Conservation (phyloP, 495 filamentous ascomycete species). For the Aspergillus indologenus region DNA sequence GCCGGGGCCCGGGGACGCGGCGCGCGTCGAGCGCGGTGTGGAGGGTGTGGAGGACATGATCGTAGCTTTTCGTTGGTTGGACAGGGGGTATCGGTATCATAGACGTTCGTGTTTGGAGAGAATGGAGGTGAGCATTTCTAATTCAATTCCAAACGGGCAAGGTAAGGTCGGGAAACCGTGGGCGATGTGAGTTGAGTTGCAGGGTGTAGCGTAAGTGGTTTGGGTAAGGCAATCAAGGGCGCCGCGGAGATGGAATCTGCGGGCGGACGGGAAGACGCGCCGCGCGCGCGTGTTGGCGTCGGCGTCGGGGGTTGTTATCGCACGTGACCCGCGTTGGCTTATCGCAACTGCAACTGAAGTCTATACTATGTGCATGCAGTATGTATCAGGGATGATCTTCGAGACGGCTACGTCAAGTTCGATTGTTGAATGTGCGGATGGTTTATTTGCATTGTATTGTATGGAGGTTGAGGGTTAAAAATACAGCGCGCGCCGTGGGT, state of each 20-base stretch:
- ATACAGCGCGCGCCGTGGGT: constrained; percentile 3
- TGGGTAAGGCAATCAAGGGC: constrained; percentile 13
- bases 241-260: constrained; percentile 16
- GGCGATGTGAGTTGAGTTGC: no score
- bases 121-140: no score
- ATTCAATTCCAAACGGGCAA: no score
- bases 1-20: constrained; percentile 36
- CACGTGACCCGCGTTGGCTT: no score
- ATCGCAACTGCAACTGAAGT: no score
- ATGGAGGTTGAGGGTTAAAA: not conserved
- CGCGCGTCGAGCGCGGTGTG: constrained; percentile 44
- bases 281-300: constrained; percentile 11
- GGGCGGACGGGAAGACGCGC: constrained; percentile 10
- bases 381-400: no score
- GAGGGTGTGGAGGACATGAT: constrained; percentile 38
- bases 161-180: no score
- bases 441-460: not conserved
- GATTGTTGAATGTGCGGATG: not conserved
- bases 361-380: no score
- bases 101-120: not conserved
- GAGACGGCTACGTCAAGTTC: no score
- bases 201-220: no score
- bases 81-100: not conserved
- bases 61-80: not conserved
- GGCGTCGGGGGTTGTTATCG: constrained; percentile 13